Conservation (phyloP, 768 basidiomycete species). For the Tubosaeta sp. region DNA sequence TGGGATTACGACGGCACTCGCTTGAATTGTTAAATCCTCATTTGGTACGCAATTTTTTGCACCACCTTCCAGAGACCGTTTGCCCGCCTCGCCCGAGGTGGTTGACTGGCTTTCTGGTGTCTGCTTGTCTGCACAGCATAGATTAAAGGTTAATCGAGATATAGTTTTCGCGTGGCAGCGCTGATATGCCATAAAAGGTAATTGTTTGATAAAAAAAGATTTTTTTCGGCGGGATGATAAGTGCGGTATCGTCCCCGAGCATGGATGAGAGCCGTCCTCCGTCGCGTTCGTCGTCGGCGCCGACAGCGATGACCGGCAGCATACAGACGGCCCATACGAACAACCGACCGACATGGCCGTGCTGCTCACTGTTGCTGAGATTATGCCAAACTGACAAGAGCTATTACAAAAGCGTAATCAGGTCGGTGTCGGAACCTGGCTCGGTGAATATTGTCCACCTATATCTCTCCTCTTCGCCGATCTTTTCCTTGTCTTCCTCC, state of each 20-base stretch:
- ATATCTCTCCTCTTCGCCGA: conserved; percentile 21
- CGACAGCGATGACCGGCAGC: not conserved
- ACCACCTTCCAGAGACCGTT: not conserved
- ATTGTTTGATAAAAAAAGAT: conserved; percentile 11
- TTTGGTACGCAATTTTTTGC: conserved; percentile 10
- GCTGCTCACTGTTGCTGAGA: conserved; percentile 5
- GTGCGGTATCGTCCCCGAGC: conserved; percentile 25
- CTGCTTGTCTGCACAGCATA: conserved; percentile 12
- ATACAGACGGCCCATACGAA: not conserved
- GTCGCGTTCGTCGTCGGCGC: conserved; percentile 5
- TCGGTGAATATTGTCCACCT: conserved; percentile 33
- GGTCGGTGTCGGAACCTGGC: conserved; percentile 38
- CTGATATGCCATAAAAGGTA: conserved; percentile 18
- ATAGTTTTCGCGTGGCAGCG: conserved; percentile 11
- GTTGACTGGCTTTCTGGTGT: not conserved
- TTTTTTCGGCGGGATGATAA: conserved; percentile 22
- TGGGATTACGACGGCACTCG: conserved; percentile 24
- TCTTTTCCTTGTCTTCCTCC: conserved; percentile 14
- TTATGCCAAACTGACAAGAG: conserved; percentile 7
- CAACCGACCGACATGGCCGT: conserved; percentile 1
- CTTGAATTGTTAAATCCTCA: conserved; percentile 14
- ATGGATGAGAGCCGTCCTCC: conserved; percentile 1
- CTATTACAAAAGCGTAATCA: conserved; percentile 28
- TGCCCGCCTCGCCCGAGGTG: not conserved
- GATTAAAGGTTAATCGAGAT: conserved; percentile 15